Conservation (phyloP, 192 early-diverging fungal species). For the Coemansia asiatica region DNA sequence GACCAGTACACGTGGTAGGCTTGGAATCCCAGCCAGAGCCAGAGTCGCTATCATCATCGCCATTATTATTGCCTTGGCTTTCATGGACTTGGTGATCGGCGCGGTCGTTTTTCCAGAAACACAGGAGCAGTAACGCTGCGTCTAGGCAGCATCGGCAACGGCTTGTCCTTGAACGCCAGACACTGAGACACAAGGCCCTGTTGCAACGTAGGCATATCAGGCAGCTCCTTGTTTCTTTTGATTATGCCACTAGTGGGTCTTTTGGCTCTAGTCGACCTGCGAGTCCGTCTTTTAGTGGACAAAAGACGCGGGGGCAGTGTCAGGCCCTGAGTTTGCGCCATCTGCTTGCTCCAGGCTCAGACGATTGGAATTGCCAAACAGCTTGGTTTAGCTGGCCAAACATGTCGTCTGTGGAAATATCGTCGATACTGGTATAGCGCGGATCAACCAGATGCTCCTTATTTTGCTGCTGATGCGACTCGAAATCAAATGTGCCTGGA, state of each 20-base stretch:
- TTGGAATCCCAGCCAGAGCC: slow-evolving; percentile 51
- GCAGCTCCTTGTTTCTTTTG: neutral
- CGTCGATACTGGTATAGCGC: neutral
- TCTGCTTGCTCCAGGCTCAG: neutral
- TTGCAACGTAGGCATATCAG: neutral
- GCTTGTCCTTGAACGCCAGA: neutral
- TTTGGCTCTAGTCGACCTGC: neutral
- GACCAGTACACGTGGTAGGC: slow-evolving; percentile 53
- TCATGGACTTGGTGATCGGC: too few relatives aligned
- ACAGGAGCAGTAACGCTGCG: slow-evolving; percentile 1
- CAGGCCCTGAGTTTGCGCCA: slow-evolving; percentile 6
- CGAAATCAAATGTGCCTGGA: too few relatives aligned
- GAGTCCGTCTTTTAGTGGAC: neutral
- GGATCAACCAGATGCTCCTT: neutral
- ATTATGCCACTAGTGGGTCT: too few relatives aligned
- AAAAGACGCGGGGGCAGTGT: slow-evolving; percentile 43
- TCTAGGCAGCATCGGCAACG: neutral
- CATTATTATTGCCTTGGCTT: too few relatives aligned
- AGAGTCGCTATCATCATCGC: slow-evolving; percentile 16
- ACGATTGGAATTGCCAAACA: neutral
- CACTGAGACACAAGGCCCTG: neutral
- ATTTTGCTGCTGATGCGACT: too few relatives aligned
- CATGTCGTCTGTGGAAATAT: neutral
- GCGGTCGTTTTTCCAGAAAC: neutral
- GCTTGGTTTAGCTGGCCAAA: neutral